Conservation (phyloP, 1,284 basidiomycete species). For the Farysia itapuensis region DNA sequence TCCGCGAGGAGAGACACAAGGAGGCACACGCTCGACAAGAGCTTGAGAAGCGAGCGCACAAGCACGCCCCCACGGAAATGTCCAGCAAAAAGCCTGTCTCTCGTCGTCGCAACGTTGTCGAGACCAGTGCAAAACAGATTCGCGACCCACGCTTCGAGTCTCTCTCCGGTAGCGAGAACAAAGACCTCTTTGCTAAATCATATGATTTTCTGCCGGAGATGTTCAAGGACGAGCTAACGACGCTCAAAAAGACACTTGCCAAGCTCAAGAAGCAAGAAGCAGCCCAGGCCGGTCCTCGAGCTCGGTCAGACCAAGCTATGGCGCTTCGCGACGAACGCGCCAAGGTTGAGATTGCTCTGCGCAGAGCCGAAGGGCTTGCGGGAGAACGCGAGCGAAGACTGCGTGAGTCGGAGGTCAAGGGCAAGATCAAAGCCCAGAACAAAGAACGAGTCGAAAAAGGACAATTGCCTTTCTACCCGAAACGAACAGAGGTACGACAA, state of each 20-base stretch:
- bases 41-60: conserved; percentile 69
- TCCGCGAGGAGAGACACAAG: conserved; percentile 8
- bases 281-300: conserved; percentile 71
- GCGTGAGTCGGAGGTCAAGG: conserved; percentile 64
- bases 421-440: conserved; percentile 60
- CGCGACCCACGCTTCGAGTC: conserved; percentile 88
- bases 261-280: conserved; percentile 70
- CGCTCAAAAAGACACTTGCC: conserved; percentile 70
- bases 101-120: conserved; percentile 74
- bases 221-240: conserved; percentile 70
- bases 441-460: conserved; percentile 52
- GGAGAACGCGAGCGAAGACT: conserved; percentile 71
- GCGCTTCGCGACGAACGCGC: conserved; percentile 69
- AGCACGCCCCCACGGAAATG: conserved; percentile 87
- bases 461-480: conserved; percentile 73
- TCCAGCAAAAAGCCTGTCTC: conserved; percentile 85
- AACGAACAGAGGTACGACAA: conserved; percentile 68
- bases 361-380: conserved; percentile 71
- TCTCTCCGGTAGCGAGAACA: conserved; percentile 71
- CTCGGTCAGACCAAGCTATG: conserved; percentile 63
- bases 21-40: conserved; percentile 14
- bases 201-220: conserved; percentile 78
- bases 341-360: conserved; percentile 75
- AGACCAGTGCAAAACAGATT: conserved; percentile 69
- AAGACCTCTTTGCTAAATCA: conserved; percentile 71